Conservation (phyloP, 78 protist species). For the Protostelium mycophagum region DNA sequence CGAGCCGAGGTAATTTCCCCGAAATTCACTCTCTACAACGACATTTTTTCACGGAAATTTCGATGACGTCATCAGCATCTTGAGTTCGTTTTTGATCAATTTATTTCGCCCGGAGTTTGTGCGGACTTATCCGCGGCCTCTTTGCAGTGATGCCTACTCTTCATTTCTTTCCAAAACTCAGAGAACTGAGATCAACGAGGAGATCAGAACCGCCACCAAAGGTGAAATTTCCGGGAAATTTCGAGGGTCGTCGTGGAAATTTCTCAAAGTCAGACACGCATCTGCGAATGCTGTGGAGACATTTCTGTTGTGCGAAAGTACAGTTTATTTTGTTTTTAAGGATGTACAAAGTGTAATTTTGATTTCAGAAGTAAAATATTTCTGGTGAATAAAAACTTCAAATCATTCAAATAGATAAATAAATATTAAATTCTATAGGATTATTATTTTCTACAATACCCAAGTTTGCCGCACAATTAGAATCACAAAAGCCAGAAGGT, state of each 20-base stretch:
- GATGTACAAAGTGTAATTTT: too few relatives aligned
- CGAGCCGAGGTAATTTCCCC: neutral
- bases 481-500: neutral
- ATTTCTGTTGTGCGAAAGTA: too few relatives aligned
- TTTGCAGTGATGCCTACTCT: constrained; percentile 55
- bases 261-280: too few relatives aligned
- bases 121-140: constrained; percentile 43
- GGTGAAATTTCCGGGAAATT: too few relatives aligned
- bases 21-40: neutral
- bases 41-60: too few relatives aligned
- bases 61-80: neutral
- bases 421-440: too few relatives aligned
- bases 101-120: constrained; percentile 68
- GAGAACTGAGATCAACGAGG: neutral
- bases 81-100: constrained; percentile 33
- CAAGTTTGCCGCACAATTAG: neutral
- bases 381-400: too few relatives aligned
- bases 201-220: neutral
- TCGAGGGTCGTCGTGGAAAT: too few relatives aligned
- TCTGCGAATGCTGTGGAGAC: too few relatives aligned
- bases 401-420: too few relatives aligned
- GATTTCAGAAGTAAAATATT: too few relatives aligned
- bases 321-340: too few relatives aligned
- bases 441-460: neutral
- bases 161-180: neutral